phyloP scores from a whole-genome alignment of 2,329 filamentous ascomycete species.

The Diaporthe caulivora region DNA sequence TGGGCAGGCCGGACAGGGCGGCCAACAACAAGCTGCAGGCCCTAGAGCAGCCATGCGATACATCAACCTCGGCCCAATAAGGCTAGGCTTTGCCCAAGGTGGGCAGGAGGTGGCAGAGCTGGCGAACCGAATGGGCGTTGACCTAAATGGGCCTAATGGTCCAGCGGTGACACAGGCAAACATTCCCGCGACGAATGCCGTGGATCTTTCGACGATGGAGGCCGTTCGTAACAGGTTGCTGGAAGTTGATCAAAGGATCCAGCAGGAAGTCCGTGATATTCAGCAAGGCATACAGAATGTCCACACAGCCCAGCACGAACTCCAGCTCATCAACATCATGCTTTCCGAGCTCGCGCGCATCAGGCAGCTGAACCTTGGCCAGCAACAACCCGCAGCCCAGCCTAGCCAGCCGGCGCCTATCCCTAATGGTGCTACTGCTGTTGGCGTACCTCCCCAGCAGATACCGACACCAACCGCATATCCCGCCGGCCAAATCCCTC shows the following conservation, averaged over 20 bases:
- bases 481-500: conserved; percentile 39
- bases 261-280: conserved; percentile 73
- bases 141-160: conserved; percentile 48
- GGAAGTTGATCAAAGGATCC: conserved; percentile 76
- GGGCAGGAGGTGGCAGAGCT: conserved; percentile 76
- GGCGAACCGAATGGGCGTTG: conserved; percentile 71
- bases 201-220: conserved; percentile 43
- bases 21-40: conserved; percentile 50
- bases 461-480: conserved; percentile 43
- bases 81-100: conserved; percentile 82
- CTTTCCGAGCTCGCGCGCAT: conserved; percentile 76
- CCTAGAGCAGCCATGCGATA: conserved; percentile 46
- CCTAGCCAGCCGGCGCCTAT: conserved; percentile 29
- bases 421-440: conserved; percentile 18
- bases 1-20: conserved; percentile 49
- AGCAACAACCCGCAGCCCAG: conserved; percentile 35
- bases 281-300: conserved; percentile 75
- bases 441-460: conserved; percentile 1
- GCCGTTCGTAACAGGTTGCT: conserved; percentile 71
- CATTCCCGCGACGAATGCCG: conserved; percentile 37
- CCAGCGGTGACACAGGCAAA: conserved; percentile 35
- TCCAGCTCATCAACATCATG: conserved; percentile 76
- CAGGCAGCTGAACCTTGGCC: conserved; percentile 61
- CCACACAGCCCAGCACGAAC: conserved; percentile 74
- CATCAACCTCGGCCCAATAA: conserved; percentile 74